phyloP scores from a whole-genome alignment of 1,284 basidiomycete genomes.

The Boletus smithii region DNA sequence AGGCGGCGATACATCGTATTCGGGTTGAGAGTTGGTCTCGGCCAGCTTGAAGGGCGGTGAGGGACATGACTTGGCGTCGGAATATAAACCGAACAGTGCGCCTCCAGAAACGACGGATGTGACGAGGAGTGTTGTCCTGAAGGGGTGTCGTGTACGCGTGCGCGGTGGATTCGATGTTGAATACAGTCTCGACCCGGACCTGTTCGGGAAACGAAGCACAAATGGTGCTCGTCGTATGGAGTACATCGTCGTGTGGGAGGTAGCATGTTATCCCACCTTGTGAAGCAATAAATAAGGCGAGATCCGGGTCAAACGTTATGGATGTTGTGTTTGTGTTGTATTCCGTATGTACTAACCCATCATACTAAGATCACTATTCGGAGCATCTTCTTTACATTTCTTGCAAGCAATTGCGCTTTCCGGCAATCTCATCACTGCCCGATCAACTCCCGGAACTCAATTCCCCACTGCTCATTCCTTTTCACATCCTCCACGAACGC shows the following conservation, averaged over 20 bases:
- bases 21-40: neutral
- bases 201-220: neutral
- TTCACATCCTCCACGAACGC: constrained; percentile 68
- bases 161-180: constrained; percentile 1
- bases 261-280: too few relatives aligned
- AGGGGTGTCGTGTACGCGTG: constrained; percentile 2
- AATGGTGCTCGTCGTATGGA: constrained; percentile 13
- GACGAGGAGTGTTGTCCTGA: constrained; percentile 18
- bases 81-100: constrained; percentile 20
- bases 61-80: constrained; percentile 29
- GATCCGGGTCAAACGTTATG: too few relatives aligned
- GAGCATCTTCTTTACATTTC: too few relatives aligned
- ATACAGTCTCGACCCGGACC: constrained; percentile 3
- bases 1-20: constrained; percentile 14
- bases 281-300: too few relatives aligned
- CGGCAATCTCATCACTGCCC: constrained; percentile 19
- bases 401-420: neutral
- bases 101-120: constrained; percentile 21
- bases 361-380: too few relatives aligned
- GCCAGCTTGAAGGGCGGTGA: constrained; percentile 21
- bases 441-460: constrained; percentile 62
- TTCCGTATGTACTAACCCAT: too few relatives aligned
- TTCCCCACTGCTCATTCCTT: constrained; percentile 59
- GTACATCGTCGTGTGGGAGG: neutral
- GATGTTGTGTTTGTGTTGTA: too few relatives aligned